Evolutionary conservation across 495 filamentous ascomycete species (phyloP), one percentile per base, ranked within the genome.

Genomic region (Aspergillus coremiiformis): DNA sequence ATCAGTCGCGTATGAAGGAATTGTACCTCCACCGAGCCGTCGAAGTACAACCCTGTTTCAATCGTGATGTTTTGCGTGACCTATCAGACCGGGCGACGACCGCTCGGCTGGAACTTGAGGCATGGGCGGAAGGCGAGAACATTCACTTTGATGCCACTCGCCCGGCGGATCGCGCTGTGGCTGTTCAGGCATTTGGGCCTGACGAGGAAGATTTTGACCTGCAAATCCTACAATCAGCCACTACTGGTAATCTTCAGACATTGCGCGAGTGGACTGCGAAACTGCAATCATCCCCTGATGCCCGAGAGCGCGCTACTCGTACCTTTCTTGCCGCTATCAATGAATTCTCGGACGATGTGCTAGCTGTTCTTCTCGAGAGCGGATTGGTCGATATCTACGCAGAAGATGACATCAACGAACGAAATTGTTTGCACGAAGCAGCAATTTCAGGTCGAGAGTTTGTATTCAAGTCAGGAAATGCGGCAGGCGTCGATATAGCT

Each of bases 1-100:
- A 45, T 42, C 62, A 86, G 80, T 97, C 93, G 48, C 89, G 90
- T 62, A 96, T 91, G 56, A 98, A 98, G 65, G 94, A 97, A 70
- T 76, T 97, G 20, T 97, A 96, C 63, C 84, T 98, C 27, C 91
- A 93, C 10, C 82, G 93, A 15, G 93, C 94, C 10, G 92, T 97
- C 45, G 93, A 98, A 69, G 90, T 96, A 43, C 93, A 96, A 62
- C 94, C 93, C 2, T 96, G 92, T 66, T 98, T 98, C 77, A 97
- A 97, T 68, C 81, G 90, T 32, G 85, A 95, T 53, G 87, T 97
- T 54, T 93, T 98, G 58, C 94, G 91, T 62, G 91, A 95, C 55
- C 78, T 97, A 19, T 95, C 94, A 0, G 94, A 98, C 59, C 90
- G 95, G 66, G 93, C 94, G 17, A 96, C 91, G 2, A 95, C 89